A percentile compares a stretch with the other conserved stretches of the same genome.
Conservation (phyloP, 257 asterid species). For the Eucommia ulmoides region DNA sequence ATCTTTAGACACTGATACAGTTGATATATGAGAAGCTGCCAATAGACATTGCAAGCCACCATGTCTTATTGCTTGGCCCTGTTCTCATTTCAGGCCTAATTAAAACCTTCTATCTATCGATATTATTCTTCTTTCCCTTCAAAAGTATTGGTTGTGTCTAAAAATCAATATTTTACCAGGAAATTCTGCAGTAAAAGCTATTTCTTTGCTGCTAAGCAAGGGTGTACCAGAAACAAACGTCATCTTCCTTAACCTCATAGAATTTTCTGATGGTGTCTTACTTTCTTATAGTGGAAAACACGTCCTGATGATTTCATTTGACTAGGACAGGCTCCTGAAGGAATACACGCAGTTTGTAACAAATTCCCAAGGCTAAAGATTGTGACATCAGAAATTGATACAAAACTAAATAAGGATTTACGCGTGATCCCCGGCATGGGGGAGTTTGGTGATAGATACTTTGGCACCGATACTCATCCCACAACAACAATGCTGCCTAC, state of each 20-base stretch:
- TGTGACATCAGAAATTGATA: slow-evolving; percentile 88
- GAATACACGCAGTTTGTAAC: slow-evolving; percentile 63
- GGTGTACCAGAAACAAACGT: slow-evolving; percentile 88
- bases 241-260: slow-evolving; percentile 79
- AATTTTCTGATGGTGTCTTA: neutral
- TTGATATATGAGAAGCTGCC: slow-evolving; percentile 91
- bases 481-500: neutral
- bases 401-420: slow-evolving; percentile 46
- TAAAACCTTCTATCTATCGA: neutral
- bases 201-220: slow-evolving; percentile 63
- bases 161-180: slow-evolving; percentile 25
- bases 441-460: slow-evolving; percentile 95
- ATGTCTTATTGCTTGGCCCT: slow-evolving; percentile 80
- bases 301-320: neutral
- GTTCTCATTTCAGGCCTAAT: slow-evolving; percentile 78
- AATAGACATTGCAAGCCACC: slow-evolving; percentile 77
- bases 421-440: slow-evolving; percentile 93
- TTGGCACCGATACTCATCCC: slow-evolving; percentile 60
- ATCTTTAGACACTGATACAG: slow-evolving; percentile 23
- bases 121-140: neutral
- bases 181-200: slow-evolving; percentile 75
- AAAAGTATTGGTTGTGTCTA: slow-evolving; percentile 2
- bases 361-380: slow-evolving; percentile 62
- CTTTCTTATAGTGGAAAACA: neutral
- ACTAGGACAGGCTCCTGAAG: slow-evolving; percentile 72